Evolutionary conservation across 345 rosid species (phyloP).

Genomic region (Litchi chinensis): DNA sequence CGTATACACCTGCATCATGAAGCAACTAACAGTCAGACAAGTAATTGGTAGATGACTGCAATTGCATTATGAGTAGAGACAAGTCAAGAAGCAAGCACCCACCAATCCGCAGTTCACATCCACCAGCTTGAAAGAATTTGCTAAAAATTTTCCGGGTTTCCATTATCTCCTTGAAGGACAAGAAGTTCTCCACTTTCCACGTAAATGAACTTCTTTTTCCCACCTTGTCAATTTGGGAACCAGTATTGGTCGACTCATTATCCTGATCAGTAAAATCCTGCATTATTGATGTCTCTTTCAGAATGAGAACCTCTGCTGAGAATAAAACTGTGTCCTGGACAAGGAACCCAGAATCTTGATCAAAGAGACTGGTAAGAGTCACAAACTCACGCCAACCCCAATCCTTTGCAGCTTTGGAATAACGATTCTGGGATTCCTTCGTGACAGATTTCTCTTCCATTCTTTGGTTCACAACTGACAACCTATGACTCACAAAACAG

Average conservation of each 20-base stretch:
- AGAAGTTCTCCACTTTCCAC: conserved; percentile 98
- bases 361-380: conserved; percentile 95
- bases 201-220: conserved; percentile 86
- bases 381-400: conserved; percentile 99
- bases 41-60: conserved; percentile 25
- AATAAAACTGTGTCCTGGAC: conserved; percentile 91
- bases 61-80: conserved; percentile 23
- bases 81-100: conserved; percentile 34
- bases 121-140: conserved; percentile 99
- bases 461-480: conserved; percentile 90
- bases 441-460: conserved; percentile 92
- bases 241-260: conserved; percentile 45
- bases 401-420: conserved; percentile 99
- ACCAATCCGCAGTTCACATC: conserved; percentile 99
- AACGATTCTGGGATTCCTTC: conserved; percentile 99
- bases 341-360: conserved; percentile 99
- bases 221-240: conserved; percentile 52
- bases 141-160: conserved; percentile 98
- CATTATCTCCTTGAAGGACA: conserved; percentile 98
- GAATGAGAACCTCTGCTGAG: conserved; percentile 98
- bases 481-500: conserved; percentile 98
- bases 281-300: conserved; percentile 86
- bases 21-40: conserved; percentile 34
- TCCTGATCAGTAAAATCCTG: conserved; percentile 74
- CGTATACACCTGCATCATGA: conserved; percentile 89